phyloP scores from a whole-genome alignment of 768 basidiomycete species.

The Holtermanniella nyarrowii region DNA sequence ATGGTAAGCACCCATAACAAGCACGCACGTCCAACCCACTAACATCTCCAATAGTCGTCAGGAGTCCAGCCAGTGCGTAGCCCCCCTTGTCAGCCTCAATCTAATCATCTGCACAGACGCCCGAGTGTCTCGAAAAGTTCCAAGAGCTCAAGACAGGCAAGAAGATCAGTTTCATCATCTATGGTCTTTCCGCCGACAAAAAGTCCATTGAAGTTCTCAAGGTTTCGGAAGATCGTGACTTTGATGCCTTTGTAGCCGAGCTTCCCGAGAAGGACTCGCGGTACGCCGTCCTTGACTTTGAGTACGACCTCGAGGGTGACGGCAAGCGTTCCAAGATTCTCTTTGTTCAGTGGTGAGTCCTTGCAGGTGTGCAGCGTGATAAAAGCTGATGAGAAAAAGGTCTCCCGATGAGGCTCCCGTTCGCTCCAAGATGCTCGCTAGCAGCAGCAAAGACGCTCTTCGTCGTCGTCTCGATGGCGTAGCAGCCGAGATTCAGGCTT shows the following conservation, averaged over 20 bases:
- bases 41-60: constrained; percentile 25
- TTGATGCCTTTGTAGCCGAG: constrained; percentile 62
- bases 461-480: constrained; percentile 64
- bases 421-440: constrained; percentile 87
- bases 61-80: constrained; percentile 38
- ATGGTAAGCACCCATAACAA: no score
- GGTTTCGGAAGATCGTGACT: constrained; percentile 48
- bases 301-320: constrained; percentile 59
- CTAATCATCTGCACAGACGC: constrained; percentile 44
- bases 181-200: constrained; percentile 50
- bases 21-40: not conserved
- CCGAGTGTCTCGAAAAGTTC: constrained; percentile 55
- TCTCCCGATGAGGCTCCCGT: constrained; percentile 72
- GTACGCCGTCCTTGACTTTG: constrained; percentile 90
- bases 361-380: not conserved
- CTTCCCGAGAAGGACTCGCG: constrained; percentile 66
- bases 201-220: constrained; percentile 62
- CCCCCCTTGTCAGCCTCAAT: not conserved
- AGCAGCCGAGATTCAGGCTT: constrained; percentile 72
- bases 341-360: constrained; percentile 73
- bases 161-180: constrained; percentile 76
- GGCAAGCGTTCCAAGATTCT: constrained; percentile 77
- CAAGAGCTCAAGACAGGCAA: constrained; percentile 66
- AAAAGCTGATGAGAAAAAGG: constrained; percentile 47
- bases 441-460: constrained; percentile 75